Conservation (phyloP, 2,329 filamentous ascomycete species). For the Xylariaceae sp. region DNA sequence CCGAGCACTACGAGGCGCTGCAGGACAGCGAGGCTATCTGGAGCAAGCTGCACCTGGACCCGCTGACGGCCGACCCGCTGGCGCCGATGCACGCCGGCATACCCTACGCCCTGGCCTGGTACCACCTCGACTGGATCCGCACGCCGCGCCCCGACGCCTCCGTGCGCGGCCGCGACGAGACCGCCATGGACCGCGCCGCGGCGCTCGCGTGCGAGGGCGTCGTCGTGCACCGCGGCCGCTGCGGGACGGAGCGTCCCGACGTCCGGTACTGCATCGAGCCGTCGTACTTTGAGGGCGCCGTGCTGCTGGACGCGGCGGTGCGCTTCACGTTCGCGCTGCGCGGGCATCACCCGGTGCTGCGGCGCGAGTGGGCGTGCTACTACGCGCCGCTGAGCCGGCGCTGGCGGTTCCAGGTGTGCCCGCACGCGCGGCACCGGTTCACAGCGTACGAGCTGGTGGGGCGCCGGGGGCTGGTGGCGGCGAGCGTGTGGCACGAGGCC, state of each 20-base stretch:
- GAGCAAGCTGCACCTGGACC: conserved; percentile 5
- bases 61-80: conserved; percentile 9
- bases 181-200: conserved; percentile 1
- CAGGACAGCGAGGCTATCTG: conserved; percentile 4
- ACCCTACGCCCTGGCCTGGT: conserved; percentile 11
- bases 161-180: not conserved
- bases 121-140: conserved; percentile 13
- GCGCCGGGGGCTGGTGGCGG: not conserved
- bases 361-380: not conserved
- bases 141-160: too few species aligned
- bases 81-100: conserved; percentile 7
- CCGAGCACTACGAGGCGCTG: not conserved
- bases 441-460: not conserved
- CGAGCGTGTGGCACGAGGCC: not conserved
- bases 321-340: conserved; percentile 6
- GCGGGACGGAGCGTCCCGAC: conserved; percentile 4
- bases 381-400: not conserved
- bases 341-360: conserved; percentile 2
- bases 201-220: conserved; percentile 7
- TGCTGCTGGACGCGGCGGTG: conserved; percentile 7
- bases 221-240: not conserved
- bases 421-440: not conserved
- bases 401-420: conserved; percentile 1
- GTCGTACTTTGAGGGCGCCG: conserved; percentile 6
- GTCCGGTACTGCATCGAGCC: conserved; percentile 8